Conservation (phyloP, 805 yeast genomes). For the Lachancea thermotolerans region DNA sequence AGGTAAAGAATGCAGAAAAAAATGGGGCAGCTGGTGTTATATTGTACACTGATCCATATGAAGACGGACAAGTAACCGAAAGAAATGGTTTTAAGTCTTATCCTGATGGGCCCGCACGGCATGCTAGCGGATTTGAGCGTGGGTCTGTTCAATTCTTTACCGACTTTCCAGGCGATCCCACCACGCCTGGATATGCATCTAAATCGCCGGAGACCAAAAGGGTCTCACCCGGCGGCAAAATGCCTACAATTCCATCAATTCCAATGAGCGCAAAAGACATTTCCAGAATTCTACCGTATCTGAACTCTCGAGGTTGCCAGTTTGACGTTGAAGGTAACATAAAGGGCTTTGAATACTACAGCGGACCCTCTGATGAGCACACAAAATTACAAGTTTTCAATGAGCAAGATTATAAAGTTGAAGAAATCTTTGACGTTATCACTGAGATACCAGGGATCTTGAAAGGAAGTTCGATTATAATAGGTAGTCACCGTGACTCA, state of each 20-base stretch:
- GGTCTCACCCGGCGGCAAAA: conserved; percentile 34
- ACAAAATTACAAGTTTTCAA: conserved; percentile 35
- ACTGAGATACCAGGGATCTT: conserved; percentile 53
- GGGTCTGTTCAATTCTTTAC: conserved; percentile 54
- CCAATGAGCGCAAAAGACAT: conserved; percentile 43
- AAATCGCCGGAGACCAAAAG: conserved; percentile 35
- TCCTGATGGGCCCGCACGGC: conserved; percentile 63
- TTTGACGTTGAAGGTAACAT: conserved; percentile 38
- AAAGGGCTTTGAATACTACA: conserved; percentile 36
- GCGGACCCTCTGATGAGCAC: conserved; percentile 39
- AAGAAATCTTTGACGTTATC: conserved; percentile 43
- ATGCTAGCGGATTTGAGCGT: conserved; percentile 52
- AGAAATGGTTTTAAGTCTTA: conserved; percentile 50
- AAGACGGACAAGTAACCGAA: conserved; percentile 50
- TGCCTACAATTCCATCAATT: conserved; percentile 49
- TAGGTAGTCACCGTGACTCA: conserved; percentile 53
- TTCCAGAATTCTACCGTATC: conserved; percentile 33
- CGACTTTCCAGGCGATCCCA: conserved; percentile 68
- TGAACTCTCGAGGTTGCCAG: conserved; percentile 35
- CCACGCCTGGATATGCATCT: conserved; percentile 67
- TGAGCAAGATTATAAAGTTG: conserved; percentile 36
- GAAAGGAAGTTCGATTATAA: conserved; percentile 43
- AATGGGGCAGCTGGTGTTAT: conserved; percentile 59
- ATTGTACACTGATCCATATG: conserved; percentile 37
- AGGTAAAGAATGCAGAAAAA: conserved; percentile 54